Base-by-base conservation (phyloP, 169 alveolate genomes). In the Eimeria praecox region DNA sequence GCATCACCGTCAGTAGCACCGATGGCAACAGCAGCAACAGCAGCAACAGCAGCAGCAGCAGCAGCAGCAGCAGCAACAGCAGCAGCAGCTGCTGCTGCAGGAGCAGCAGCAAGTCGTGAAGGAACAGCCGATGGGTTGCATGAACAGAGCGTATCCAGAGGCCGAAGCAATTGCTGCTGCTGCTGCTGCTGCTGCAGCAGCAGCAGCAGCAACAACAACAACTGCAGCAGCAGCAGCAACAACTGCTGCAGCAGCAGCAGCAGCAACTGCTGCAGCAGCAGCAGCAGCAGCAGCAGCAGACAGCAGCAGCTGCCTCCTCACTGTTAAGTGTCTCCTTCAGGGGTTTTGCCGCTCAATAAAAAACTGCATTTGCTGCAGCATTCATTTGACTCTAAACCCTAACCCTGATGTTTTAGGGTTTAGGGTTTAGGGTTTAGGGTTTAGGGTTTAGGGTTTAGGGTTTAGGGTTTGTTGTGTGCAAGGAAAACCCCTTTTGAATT, bases 401-500 rank as follows among this genome's bases (percentile, higher is more conserved):
- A 56, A 56, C 8, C 66, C 66, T 69, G 44, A 69, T 9, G 75
- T 9, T 64, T 69, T 69, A 69, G 80, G 80, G 80, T 69, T 69
- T 69, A 69, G 80, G 80, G 80, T 69, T 69, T 69, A 69, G 80
- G 80, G 80, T 27, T 69, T 3, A 69, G 75, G 75, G 75, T 64
- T 69, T 69, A 69, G 80, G 80, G 80, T 69, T 69, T 69, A 69
- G 80, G 80, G 80, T 69, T 69, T 69, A 69, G 80, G 80, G 80
- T 69, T 69, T 69, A 69, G 80, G 80, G 66, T 56, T 56, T 56
- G 24, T 5, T 5, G 66, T 56, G 44, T 18, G 38, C 20, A 69
- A 35, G 80, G 80, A 69, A 69, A 69, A 69, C 40, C 44, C 42
- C 44, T 69, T 69, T 69, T 69, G 80, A 30, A 35, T 69, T 35